Conservation (phyloP, 495 filamentous ascomycete genomes). For the Cercophora scortea region DNA sequence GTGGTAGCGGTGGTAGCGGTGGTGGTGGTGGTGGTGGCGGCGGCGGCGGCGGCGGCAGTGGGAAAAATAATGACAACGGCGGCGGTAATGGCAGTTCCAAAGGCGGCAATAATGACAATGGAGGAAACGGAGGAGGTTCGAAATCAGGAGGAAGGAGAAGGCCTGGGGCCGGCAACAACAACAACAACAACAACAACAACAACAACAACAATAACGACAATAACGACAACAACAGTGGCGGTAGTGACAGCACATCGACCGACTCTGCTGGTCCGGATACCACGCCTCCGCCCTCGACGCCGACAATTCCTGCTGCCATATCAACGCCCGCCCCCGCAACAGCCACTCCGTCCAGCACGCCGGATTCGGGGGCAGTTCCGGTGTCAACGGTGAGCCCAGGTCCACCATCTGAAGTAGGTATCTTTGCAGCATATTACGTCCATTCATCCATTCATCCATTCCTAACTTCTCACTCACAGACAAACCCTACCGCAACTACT, state of each 20-base stretch:
- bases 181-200: not conserved
- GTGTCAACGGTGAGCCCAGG: slow-evolving; percentile 1
- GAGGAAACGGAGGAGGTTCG: not conserved
- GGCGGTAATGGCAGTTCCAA: not conserved
- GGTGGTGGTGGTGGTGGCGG: slow-evolving; percentile 8
- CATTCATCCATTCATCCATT: too few relatives aligned
- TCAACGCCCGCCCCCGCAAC: not conserved
- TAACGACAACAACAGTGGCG: not conserved
- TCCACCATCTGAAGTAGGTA: slow-evolving; percentile 9
- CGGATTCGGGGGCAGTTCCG: not conserved
- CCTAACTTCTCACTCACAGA: slow-evolving; percentile 1
- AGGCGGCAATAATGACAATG: not conserved
- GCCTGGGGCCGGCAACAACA: not conserved
- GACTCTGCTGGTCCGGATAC: too few relatives aligned
- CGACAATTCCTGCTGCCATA: not conserved
- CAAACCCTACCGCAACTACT: slow-evolving; percentile 3
- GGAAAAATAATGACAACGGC: slow-evolving; percentile 6
- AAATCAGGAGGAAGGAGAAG: not conserved
- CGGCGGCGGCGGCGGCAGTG: slow-evolving; percentile 1
- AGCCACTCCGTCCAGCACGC: not conserved
- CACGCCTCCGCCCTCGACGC: not conserved
- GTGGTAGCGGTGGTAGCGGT: slow-evolving; percentile 10
- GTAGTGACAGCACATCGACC: not conserved
- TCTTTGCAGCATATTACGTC: not conserved
- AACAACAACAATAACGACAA: not conserved